phyloP scores from a whole-genome alignment of 768 basidiomycete genomes.

The Hebeloma cylindrosporum region DNA sequence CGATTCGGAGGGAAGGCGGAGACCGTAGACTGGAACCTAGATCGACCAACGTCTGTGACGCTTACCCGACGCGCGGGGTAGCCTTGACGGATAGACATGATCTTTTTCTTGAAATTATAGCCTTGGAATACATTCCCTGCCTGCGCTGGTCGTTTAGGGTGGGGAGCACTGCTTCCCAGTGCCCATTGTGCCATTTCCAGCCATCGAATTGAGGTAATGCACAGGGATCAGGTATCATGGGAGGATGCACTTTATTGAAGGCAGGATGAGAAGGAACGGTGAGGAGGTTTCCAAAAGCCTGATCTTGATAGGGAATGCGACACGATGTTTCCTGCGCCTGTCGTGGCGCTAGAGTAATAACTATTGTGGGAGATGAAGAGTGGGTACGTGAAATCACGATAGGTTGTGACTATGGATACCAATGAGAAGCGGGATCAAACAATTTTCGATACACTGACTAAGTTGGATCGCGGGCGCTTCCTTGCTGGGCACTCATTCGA shows the following conservation, averaged over 20 bases:
- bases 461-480: slow-evolving; percentile 24
- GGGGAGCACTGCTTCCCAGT: slow-evolving; percentile 52
- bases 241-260: slow-evolving; percentile 49
- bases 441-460: slow-evolving; percentile 18
- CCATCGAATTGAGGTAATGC: slow-evolving; percentile 31
- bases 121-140: slow-evolving; percentile 43
- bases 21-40: too few relatives aligned
- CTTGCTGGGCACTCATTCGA: slow-evolving; percentile 9
- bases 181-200: slow-evolving; percentile 53
- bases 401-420: too few relatives aligned
- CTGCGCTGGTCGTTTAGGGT: slow-evolving; percentile 45
- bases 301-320: slow-evolving; percentile 55
- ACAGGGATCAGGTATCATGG: slow-evolving; percentile 28
- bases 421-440: too few relatives aligned
- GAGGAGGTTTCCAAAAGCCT: slow-evolving; percentile 49
- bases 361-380: slow-evolving; percentile 46
- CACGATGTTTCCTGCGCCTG: slow-evolving; percentile 40
- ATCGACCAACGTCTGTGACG: too few relatives aligned
- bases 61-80: neutral
- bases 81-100: neutral
- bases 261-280: slow-evolving; percentile 48
- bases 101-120: slow-evolving; percentile 8
- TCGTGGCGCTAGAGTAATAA: slow-evolving; percentile 48
- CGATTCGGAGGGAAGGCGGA: too few relatives aligned
- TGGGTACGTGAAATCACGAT: slow-evolving; percentile 32